Percentiles rank a stretch among this genome's conserved stretches.
These are phyloP conservation scores for Globisporangium okanoganense DNA, from an alignment of 352 stramenopile genomes.

Conservation along the genomic window DNA sequence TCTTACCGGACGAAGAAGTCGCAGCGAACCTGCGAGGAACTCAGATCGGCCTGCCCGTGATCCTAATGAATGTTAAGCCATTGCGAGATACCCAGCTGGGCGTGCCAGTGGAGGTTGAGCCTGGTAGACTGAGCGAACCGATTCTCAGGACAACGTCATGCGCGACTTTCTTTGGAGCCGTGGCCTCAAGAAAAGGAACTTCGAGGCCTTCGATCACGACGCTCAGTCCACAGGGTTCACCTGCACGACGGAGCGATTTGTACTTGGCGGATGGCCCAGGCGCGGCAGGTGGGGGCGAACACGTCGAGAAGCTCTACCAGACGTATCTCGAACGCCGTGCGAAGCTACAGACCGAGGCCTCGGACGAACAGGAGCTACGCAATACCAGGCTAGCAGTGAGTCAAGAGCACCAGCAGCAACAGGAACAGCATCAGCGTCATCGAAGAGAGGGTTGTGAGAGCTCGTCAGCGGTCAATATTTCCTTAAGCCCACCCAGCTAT, in stretches of 20 bases:
- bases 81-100: slow-evolving; percentile 10
- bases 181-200: neutral
- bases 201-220: neutral
- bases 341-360: slow-evolving; percentile 2
- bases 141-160: neutral
- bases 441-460: too few species aligned
- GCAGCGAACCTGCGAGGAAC: slow-evolving; percentile 4
- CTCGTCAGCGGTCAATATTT: neutral
- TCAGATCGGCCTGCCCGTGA: slow-evolving; percentile 10
- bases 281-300: neutral
- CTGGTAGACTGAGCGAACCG: slow-evolving; percentile 5
- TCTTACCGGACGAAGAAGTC: neutral
- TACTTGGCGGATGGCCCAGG: neutral
- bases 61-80: slow-evolving; percentile 8
- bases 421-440: neutral
- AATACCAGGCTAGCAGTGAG: neutral
- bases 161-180: slow-evolving; percentile 7
- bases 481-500: too few species aligned
- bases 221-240: neutral
- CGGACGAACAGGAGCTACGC: neutral
- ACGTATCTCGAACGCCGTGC: slow-evolving; percentile 4
- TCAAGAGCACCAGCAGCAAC: slow-evolving; percentile 7
- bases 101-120: slow-evolving; percentile 7
- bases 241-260: slow-evolving; percentile 2
- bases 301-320: slow-evolving; percentile 9